Base-by-base conservation (phyloP, 2,329 filamentous ascomycete genomes). In the Nigrograna mackinnonii region DNA sequence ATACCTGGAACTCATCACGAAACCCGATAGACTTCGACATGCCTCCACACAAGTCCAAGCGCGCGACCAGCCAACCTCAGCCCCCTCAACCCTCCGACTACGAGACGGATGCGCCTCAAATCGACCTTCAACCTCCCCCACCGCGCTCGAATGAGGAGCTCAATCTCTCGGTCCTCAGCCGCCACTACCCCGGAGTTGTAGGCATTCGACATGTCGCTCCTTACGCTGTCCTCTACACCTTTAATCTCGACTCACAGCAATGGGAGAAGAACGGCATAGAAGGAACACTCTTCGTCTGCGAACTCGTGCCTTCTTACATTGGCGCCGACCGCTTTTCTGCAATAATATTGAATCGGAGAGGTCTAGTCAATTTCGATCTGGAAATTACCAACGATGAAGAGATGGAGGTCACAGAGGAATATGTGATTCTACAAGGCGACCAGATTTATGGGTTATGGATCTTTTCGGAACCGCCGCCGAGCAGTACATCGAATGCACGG, bases 221-320 rank as follows among this genome's bases (percentile, higher is more conserved):
- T 22, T 95, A 92, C 59, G 87, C 88, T 19, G 89, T 94, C 24
- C 80, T 96, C 53, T 97, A 96, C 75, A 81, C 80, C 35, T 94
- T 95, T 72, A 82, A 79, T 48, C 76, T 82, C 35, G 70, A 77
- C 4, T 78, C 82, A 3, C 74, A 80, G 39, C 72, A 76, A 46
- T 97, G 94, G 94, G 87, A 94, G 64, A 95, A 95, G 74, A 82
- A 81, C 34, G 87, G 85, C 42, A 80, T 91, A 9, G 91, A 96
- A 69, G 94, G 94, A 28, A 88, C 89, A 11, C 75, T 97, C 51
- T 99, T 97, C 67, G 82, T 97, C 39, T 95, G 89, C 74, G 79
- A 87, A 50, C 71, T 84, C 13, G 53, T 54, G 2, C 59, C 62
- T 5, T 57, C 54, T 4, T 45, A 81, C 40, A 45, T 51, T 7